These are phyloP conservation scores for Neofusicoccum laricinum DNA, from an alignment of 2,329 filamentous ascomycete species.

Conservation along the genomic window DNA sequence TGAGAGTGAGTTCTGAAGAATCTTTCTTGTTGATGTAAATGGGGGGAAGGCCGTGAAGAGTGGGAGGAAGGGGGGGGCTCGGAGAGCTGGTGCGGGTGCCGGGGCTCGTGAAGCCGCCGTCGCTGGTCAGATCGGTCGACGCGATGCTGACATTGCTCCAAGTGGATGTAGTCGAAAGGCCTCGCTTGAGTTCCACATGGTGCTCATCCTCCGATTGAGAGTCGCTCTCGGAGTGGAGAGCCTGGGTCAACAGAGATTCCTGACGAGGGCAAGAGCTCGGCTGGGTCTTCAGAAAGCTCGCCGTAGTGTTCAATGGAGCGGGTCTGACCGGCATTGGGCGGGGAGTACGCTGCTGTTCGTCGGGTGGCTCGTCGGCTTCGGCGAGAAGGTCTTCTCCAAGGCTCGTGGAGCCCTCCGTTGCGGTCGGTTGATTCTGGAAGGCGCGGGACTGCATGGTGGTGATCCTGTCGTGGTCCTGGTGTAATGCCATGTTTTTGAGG, in stretches of 20 bases:
- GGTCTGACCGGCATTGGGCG: slow-evolving; percentile 39
- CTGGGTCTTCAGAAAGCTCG: slow-evolving; percentile 47
- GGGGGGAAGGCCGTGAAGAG: slow-evolving; percentile 38
- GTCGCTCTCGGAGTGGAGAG: slow-evolving; percentile 60
- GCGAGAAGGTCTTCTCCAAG: slow-evolving; percentile 60
- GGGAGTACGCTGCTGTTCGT: slow-evolving; percentile 52
- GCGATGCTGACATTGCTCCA: slow-evolving; percentile 77
- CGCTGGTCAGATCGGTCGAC: slow-evolving; percentile 92
- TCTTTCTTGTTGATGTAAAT: slow-evolving; percentile 36
- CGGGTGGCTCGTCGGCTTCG: slow-evolving; percentile 87
- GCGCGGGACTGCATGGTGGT: slow-evolving; percentile 31
- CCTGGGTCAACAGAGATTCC: slow-evolving; percentile 83
- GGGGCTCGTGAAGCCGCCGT: slow-evolving; percentile 85
- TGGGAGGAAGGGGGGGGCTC: slow-evolving; percentile 74
- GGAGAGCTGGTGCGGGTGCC: slow-evolving; percentile 77
- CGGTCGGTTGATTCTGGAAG: slow-evolving; percentile 26
- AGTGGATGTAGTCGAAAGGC: slow-evolving; percentile 59
- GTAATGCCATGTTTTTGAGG: slow-evolving; percentile 29
- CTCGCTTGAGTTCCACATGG: slow-evolving; percentile 37
- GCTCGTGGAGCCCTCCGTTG: slow-evolving; percentile 18
- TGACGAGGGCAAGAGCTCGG: slow-evolving; percentile 55
- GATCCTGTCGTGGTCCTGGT: slow-evolving; percentile 27
- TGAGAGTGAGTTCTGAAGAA: slow-evolving; percentile 31
- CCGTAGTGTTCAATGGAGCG: slow-evolving; percentile 35
- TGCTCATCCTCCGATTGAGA: slow-evolving; percentile 36